Evolutionary conservation across 108 stramenopile genomes (phyloP).

Genomic region (Cyclotella cryptica): DNA sequence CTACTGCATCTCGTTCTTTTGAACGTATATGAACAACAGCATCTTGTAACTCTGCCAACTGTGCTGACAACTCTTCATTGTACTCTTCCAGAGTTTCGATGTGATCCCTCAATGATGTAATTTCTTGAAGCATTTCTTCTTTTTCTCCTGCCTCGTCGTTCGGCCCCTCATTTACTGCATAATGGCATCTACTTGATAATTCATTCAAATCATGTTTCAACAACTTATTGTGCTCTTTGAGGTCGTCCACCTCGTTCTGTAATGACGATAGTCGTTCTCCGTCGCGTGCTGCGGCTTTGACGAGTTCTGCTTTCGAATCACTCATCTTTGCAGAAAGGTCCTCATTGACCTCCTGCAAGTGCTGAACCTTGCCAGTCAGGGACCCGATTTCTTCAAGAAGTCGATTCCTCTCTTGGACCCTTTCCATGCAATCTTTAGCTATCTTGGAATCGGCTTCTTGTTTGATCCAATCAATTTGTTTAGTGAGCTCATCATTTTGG

Average conservation of each 20-base stretch:
- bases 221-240: slow-evolving; percentile 10
- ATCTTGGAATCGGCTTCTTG: slow-evolving; percentile 7
- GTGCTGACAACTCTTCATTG: slow-evolving; percentile 33
- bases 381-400: slow-evolving; percentile 22
- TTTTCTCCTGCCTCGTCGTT: slow-evolving; percentile 4
- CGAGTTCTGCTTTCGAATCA: slow-evolving; percentile 12
- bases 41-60: slow-evolving; percentile 23
- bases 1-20: slow-evolving; percentile 16
- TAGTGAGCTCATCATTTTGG: slow-evolving; percentile 20
- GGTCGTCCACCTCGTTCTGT: background rate
- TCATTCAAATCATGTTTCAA: slow-evolving; percentile 15
- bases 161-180: background rate
- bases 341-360: slow-evolving; percentile 22
- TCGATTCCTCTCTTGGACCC: background rate
- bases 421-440: background rate
- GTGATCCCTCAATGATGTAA: slow-evolving; percentile 33
- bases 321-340: slow-evolving; percentile 23
- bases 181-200: background rate
- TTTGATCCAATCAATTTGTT: slow-evolving; percentile 16
- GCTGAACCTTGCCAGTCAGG: slow-evolving; percentile 10
- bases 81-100: slow-evolving; percentile 28
- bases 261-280: background rate
- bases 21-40: background rate
- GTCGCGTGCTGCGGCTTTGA: background rate
- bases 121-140: slow-evolving; percentile 28